Percentiles rank a stretch among this genome's conserved stretches.
Evolutionary conservation across 2,329 filamentous ascomycete genomes (phyloP).

Genomic region (Ophiosphaerella korrae): DNA sequence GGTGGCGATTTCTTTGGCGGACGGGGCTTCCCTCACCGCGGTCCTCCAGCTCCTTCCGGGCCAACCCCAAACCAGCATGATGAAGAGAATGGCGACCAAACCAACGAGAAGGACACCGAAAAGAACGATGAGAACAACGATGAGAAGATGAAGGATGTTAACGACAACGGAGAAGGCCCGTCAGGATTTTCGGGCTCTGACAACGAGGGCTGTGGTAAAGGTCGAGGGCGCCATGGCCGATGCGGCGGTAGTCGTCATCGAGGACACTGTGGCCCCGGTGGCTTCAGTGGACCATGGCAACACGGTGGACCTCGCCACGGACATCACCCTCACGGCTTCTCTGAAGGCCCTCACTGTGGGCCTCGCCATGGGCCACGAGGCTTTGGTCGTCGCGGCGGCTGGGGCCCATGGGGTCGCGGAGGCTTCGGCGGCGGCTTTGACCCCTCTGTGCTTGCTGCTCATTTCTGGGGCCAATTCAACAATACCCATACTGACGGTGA

Average conservation of each 20-base stretch:
- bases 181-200: constrained; percentile 34
- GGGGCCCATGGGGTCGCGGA: constrained; percentile 31
- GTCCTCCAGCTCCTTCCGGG: constrained; percentile 29
- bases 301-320: constrained; percentile 20
- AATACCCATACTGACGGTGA: constrained; percentile 19
- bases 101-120: constrained; percentile 7
- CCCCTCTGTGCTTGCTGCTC: constrained; percentile 35
- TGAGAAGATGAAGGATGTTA: constrained; percentile 16
- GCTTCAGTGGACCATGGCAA: constrained; percentile 23
- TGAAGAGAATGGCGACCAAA: constrained; percentile 16
- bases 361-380: constrained; percentile 11
- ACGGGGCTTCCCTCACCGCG: constrained; percentile 35
- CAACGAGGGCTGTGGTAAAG: constrained; percentile 23
- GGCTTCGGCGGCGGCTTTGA: constrained; percentile 23
- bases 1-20: constrained; percentile 36
- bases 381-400: constrained; percentile 25
- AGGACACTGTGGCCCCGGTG: constrained; percentile 29
- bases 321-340: constrained; percentile 11
- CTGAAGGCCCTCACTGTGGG: constrained; percentile 3
- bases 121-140: constrained; percentile 17
- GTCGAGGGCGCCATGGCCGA: constrained; percentile 24
- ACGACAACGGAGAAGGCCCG: constrained; percentile 39
- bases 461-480: constrained; percentile 44
- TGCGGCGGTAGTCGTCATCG: constrained; percentile 25
- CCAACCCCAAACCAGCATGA: constrained; percentile 25